phyloP scores from a whole-genome alignment of 192 early-diverging fungal species.

The Physocladia obscura region DNA sequence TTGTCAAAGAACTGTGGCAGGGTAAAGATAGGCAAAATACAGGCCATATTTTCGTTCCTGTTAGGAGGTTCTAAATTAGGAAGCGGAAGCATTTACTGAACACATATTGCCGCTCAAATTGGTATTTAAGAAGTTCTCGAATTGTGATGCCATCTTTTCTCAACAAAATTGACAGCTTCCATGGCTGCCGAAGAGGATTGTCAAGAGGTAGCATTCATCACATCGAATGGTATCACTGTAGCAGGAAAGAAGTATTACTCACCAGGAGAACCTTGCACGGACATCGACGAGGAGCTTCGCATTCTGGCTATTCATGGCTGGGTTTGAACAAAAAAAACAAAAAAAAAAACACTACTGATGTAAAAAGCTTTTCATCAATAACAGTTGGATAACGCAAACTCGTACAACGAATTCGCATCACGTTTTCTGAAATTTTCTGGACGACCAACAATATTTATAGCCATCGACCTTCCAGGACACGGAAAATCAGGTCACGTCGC shows the following conservation, averaged over 20 bases:
- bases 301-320: conserved; percentile 22
- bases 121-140: no score
- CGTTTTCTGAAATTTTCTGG: neutral
- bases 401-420: conserved; percentile 23
- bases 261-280: neutral
- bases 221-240: neutral
- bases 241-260: neutral
- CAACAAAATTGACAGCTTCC: no score
- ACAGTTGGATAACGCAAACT: conserved; percentile 38
- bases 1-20: no score
- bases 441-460: conserved; percentile 4
- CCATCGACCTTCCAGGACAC: conserved; percentile 42
- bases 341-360: no score
- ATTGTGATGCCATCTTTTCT: no score
- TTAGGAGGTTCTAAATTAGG: no score
- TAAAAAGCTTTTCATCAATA: neutral
- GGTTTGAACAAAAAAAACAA: neutral
- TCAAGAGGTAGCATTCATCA: neutral
- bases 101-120: no score
- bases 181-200: no score
- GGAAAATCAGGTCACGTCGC: conserved; percentile 25
- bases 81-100: no score
- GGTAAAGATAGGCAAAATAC: no score
- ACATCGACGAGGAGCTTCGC: neutral
- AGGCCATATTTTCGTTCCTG: no score